Conservation (phyloP, 768 basidiomycete genomes). For the Tulasnella sp. region DNA sequence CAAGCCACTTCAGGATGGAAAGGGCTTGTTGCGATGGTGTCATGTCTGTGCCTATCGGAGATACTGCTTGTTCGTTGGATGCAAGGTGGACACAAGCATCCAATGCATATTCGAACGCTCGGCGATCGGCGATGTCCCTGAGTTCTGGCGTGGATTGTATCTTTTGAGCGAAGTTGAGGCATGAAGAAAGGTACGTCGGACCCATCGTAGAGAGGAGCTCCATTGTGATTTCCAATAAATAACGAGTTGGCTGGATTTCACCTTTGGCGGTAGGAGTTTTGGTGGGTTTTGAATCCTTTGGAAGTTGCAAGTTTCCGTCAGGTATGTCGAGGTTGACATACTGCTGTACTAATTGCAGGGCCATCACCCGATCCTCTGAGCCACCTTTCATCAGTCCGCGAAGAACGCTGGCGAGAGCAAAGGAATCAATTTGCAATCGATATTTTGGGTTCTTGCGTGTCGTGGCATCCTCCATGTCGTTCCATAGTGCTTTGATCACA, state of each 20-base stretch:
- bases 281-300: neutral
- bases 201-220: conserved; percentile 8
- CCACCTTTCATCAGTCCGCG: conserved; percentile 7
- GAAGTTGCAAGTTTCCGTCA: neutral
- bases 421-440: conserved; percentile 1
- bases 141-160: neutral
- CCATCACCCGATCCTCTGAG: conserved; percentile 1
- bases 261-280: neutral
- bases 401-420: conserved; percentile 6
- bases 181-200: neutral
- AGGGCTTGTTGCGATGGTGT: conserved; percentile 32
- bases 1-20: conserved; percentile 55
- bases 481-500: conserved; percentile 63
- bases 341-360: no score
- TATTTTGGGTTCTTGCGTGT: neutral
- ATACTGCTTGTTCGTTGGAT: neutral
- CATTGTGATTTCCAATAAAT: conserved; percentile 7
- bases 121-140: conserved; percentile 4
- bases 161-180: neutral
- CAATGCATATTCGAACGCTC: conserved; percentile 9
- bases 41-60: neutral
- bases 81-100: conserved; percentile 3
- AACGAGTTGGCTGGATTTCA: neutral
- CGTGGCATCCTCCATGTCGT: conserved; percentile 42
- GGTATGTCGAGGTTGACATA: neutral